A percentile compares a stretch with the other conserved stretches of the same genome.
These are phyloP conservation scores for Globisporangium splendens DNA, from an alignment of 352 stramenopile species.

Conservation along the genomic window DNA sequence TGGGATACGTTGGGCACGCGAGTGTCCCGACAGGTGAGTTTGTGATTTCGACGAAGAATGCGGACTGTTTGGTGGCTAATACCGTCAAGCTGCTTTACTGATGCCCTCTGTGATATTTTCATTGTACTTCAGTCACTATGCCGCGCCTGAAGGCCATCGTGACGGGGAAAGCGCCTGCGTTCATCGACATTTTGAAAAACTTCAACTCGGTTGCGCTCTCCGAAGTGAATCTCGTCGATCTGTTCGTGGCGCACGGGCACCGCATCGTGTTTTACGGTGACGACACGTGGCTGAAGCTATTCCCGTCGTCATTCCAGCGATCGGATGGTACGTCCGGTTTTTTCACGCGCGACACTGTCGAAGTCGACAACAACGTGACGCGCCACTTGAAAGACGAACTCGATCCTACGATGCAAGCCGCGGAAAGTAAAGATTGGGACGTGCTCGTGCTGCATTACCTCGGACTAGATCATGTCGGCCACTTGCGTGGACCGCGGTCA, in stretches of 20 bases:
- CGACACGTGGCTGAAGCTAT: slow-evolving; percentile 89
- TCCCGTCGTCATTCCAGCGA: slow-evolving; percentile 65
- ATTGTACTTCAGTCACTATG: slow-evolving; percentile 63
- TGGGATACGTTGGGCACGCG: slow-evolving; percentile 75
- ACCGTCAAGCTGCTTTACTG: neutral
- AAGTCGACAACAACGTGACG: slow-evolving; percentile 86
- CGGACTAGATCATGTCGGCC: slow-evolving; percentile 83
- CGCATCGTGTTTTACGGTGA: slow-evolving; percentile 87
- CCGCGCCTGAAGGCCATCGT: slow-evolving; percentile 84
- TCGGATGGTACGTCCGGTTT: slow-evolving; percentile 83
- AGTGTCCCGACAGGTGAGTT: slow-evolving; percentile 64
- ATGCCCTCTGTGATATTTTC: neutral
- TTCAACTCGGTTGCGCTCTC: slow-evolving; percentile 84
- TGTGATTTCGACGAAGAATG: no score
- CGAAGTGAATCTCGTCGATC: slow-evolving; percentile 68
- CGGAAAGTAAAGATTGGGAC: slow-evolving; percentile 79
- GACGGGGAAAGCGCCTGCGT: slow-evolving; percentile 79
- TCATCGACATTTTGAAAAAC: slow-evolving; percentile 91
- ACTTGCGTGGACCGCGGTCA: slow-evolving; percentile 76
- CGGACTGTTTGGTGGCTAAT: neutral
- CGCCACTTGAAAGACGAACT: slow-evolving; percentile 81
- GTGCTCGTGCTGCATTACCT: slow-evolving; percentile 86
- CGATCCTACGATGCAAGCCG: slow-evolving; percentile 60
- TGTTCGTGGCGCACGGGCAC: slow-evolving; percentile 40
- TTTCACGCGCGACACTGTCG: slow-evolving; percentile 84